A percentile compares a stretch with the other conserved stretches of the same genome.
phyloP scores from a whole-genome alignment of 73 alveolate species.

The Stentor roeselii region DNA sequence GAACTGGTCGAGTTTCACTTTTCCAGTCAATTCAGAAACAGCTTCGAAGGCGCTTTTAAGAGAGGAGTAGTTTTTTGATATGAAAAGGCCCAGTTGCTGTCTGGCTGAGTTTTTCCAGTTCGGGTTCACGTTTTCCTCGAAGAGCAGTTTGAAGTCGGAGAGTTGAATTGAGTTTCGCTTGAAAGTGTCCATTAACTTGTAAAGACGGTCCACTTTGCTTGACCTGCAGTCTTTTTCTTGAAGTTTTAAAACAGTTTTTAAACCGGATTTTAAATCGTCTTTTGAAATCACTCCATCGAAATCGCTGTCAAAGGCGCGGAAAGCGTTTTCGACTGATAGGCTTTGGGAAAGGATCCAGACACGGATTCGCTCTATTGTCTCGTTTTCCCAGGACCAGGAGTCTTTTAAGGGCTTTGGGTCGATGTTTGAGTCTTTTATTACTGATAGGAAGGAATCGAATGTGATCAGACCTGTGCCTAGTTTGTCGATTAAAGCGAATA shows the following conservation, averaged over 20 bases:
- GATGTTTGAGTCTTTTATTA: constrained; percentile 38
- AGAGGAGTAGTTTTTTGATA: constrained; percentile 34
- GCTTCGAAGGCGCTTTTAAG: constrained; percentile 35
- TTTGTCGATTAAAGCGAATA: constrained; percentile 81
- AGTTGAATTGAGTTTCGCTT: constrained; percentile 66
- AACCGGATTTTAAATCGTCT: constrained; percentile 57
- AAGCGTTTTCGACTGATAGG: constrained; percentile 71
- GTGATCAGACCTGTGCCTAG: constrained; percentile 73
- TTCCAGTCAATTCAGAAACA: constrained; percentile 27
- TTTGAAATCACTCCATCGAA: constrained; percentile 75
- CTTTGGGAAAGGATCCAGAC: constrained; percentile 63
- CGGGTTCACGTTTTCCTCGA: constrained; percentile 51
- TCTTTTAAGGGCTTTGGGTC: constrained; percentile 43
- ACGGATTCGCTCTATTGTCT: constrained; percentile 51
- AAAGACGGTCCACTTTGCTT: constrained; percentile 71
- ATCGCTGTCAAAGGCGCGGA: constrained; percentile 74
- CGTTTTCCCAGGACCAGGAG: constrained; percentile 81
- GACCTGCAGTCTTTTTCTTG: constrained; percentile 35
- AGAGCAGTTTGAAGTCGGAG: constrained; percentile 70
- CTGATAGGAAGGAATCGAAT: constrained; percentile 57
- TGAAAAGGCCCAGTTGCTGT: constrained; percentile 30
- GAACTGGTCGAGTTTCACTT: constrained; percentile 35
- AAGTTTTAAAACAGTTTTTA: constrained; percentile 53
- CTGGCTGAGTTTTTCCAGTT: constrained; percentile 29
- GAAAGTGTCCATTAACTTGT: constrained; percentile 69